Percentiles rank a stretch among this genome's conserved stretches.
These are phyloP conservation scores for Saccharomyces hybrid DNA, from an alignment of 1,139 yeast genomes.

Conservation along the genomic window DNA sequence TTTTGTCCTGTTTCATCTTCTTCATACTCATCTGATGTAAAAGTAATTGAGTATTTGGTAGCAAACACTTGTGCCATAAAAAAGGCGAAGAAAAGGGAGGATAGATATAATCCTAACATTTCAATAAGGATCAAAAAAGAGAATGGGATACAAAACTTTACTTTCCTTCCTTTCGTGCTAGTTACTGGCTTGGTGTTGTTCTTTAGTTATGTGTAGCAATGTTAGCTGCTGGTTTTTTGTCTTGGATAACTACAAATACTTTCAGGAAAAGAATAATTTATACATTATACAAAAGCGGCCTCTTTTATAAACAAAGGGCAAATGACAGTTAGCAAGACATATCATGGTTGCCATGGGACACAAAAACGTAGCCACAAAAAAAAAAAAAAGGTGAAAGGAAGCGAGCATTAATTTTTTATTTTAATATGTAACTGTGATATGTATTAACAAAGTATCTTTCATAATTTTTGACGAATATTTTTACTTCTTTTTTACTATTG, in stretches of 20 bases:
- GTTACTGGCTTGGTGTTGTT: neutral
- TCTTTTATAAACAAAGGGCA: neutral
- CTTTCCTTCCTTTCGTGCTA: neutral
- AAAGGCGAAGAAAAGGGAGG: slow-evolving; percentile 4
- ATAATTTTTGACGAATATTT: neutral
- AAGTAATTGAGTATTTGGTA: slow-evolving; percentile 6
- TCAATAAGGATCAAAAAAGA: neutral
- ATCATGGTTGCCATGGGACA: neutral
- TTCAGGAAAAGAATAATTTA: neutral
- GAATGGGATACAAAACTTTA: neutral
- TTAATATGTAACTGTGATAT: neutral
- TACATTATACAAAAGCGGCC: neutral
- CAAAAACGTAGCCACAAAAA: neutral
- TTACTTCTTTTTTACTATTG: neutral
- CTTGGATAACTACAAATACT: neutral
- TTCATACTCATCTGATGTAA: slow-evolving; percentile 6
- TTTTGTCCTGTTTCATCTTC: slow-evolving; percentile 1
- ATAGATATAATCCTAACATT: slow-evolving; percentile 3
- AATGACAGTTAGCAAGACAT: neutral
- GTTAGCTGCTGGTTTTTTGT: neutral
- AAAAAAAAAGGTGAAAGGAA: neutral
- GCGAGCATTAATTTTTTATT: neutral
- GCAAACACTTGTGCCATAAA: slow-evolving; percentile 7
- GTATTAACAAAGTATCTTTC: neutral
- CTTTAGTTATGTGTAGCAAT: neutral